A percentile compares a stretch with the other conserved stretches of the same genome.
phyloP scores from a whole-genome alignment of 176 grass and related monocot genomes.

The Saccharum officinarum region DNA sequence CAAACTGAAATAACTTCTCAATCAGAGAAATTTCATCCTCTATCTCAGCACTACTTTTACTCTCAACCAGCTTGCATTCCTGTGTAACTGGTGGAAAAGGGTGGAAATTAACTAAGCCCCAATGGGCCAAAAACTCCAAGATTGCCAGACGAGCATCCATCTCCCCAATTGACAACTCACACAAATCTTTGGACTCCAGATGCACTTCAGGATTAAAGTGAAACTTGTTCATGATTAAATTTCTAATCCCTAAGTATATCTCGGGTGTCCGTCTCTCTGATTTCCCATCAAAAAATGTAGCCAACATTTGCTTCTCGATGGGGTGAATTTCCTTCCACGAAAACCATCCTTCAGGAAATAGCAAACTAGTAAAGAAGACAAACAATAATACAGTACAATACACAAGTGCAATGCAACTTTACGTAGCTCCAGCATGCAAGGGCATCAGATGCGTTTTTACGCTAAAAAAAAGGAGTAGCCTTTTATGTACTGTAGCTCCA shows the following conservation, averaged over 20 bases:
- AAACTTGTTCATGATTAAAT: constrained; percentile 77
- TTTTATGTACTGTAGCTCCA: constrained; percentile 3
- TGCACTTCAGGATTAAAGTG: constrained; percentile 67
- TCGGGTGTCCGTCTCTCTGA: constrained; percentile 57
- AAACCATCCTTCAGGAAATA: constrained; percentile 66
- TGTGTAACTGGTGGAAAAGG: constrained; percentile 50
- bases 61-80: constrained; percentile 38
- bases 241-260: constrained; percentile 69
- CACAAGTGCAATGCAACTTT: background rate
- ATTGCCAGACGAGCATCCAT: constrained; percentile 54
- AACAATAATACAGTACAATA: constrained; percentile 2
- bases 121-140: constrained; percentile 72
- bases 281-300: constrained; percentile 72
- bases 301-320: constrained; percentile 71
- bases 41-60: constrained; percentile 27
- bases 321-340: constrained; percentile 73
- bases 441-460: background rate
- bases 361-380: constrained; percentile 11
- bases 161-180: constrained; percentile 54
- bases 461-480: background rate
- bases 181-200: constrained; percentile 70
- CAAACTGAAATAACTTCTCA: constrained; percentile 78
- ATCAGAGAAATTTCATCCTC: constrained; percentile 33
- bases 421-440: background rate
- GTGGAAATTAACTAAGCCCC: constrained; percentile 87